Conservation (phyloP, 257 asterid genomes). For the Fraxinus pennsylvanica region DNA sequence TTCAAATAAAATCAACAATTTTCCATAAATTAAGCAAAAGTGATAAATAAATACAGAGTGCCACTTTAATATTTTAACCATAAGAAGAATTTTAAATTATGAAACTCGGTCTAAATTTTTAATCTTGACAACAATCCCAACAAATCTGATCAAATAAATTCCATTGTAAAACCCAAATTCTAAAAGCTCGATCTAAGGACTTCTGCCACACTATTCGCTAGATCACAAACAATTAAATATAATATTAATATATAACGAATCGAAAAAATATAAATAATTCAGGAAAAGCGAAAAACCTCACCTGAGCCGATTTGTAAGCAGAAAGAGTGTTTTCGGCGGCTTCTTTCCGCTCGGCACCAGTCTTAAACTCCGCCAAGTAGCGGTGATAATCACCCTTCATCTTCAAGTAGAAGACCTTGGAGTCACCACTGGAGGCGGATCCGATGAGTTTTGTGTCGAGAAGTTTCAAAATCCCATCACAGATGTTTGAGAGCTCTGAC, state of each 20-base stretch:
- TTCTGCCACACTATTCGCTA: conserved; percentile 5
- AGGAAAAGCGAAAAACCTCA: conserved; percentile 23
- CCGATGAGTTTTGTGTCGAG: conserved; percentile 50
- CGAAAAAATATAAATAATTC: background rate
- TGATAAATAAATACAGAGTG: background rate
- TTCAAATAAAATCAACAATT: background rate
- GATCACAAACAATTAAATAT: background rate
- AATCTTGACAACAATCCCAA: background rate
- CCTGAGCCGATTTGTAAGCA: conserved; percentile 62
- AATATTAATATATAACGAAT: background rate
- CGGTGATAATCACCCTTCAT: conserved; percentile 53
- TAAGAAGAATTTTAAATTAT: background rate
- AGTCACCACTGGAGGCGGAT: conserved; percentile 46
- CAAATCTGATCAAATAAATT: background rate
- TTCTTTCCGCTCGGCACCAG: conserved; percentile 57
- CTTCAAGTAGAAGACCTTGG: conserved; percentile 54
- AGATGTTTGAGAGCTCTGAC: conserved; percentile 42
- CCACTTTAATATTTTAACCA: background rate
- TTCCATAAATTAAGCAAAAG: background rate
- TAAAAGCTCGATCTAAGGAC: conserved; percentile 11
- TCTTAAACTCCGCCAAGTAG: conserved; percentile 50
- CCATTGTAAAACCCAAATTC: background rate
- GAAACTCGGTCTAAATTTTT: too few species aligned
- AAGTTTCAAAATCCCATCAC: conserved; percentile 55
- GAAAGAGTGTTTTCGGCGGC: conserved; percentile 61